Percentiles rank a stretch among this genome's conserved stretches.
Conservation (phyloP, 345 rosid species). For the Anacardium occidentale region DNA sequence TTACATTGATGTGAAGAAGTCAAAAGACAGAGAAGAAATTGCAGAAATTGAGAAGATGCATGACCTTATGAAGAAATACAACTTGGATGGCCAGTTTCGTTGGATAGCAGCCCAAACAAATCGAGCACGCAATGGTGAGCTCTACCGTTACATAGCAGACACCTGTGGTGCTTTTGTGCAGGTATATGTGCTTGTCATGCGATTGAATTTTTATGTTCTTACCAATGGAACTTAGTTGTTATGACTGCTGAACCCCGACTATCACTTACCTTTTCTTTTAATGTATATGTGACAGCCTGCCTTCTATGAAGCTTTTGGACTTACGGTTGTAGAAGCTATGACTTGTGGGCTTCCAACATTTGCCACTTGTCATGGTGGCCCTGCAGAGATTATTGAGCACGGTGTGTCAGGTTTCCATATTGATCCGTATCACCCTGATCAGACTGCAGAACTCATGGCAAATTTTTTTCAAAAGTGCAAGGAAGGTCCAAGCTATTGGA, state of each 20-base stretch:
- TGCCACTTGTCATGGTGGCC: slow-evolving; percentile 96
- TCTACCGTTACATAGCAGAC: slow-evolving; percentile 90
- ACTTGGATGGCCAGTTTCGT: slow-evolving; percentile 83
- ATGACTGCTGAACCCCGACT: slow-evolving; percentile 2
- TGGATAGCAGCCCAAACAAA: slow-evolving; percentile 92
- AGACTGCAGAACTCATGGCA: slow-evolving; percentile 52
- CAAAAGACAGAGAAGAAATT: slow-evolving; percentile 95
- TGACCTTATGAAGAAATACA: slow-evolving; percentile 55
- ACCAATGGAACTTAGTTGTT: background rate
- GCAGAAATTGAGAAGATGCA: slow-evolving; percentile 90
- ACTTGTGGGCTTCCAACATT: slow-evolving; percentile 96
- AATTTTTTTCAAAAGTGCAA: slow-evolving; percentile 72
- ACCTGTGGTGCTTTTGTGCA: slow-evolving; percentile 88
- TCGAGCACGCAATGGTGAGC: slow-evolving; percentile 93
- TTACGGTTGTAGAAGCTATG: slow-evolving; percentile 97
- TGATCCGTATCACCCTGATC: slow-evolving; percentile 95
- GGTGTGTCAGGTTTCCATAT: slow-evolving; percentile 88
- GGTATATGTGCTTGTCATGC: slow-evolving; percentile 34
- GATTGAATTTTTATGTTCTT: background rate
- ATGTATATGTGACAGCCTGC: slow-evolving; percentile 65
- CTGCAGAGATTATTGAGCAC: slow-evolving; percentile 88
- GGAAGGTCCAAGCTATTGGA: slow-evolving; percentile 80
- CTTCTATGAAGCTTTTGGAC: slow-evolving; percentile 96
- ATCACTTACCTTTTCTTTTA: background rate
- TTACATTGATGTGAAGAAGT: slow-evolving; percentile 69